Evolutionary conservation across 75 land plant species (phyloP), one percentile per base, ranked within the genome.

Genomic region (Cunninghamia lanceolata): DNA sequence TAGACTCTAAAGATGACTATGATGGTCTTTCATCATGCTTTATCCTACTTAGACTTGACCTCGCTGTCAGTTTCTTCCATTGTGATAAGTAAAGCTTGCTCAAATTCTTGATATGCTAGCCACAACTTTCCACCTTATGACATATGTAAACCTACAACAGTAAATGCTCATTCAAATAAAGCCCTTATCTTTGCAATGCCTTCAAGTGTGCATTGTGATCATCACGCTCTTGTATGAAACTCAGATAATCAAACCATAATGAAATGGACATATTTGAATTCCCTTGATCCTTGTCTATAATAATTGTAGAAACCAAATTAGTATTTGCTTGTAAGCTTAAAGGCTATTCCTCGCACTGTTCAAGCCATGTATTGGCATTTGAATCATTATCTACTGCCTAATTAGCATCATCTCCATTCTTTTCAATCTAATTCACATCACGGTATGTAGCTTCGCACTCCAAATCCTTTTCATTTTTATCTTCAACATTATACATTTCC

Each of bases 171-270:
- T 85, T 98, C 99, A 90, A 91, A 98, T 28, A 98, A 87, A 32
- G 86, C 73, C 84, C 99, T 92, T 85, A 92, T 94, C 85, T 95
- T 98, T 66, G 89, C 84, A 34, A 92, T 80, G 42, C 98, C 98
- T 79, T 39, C 83, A 15, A 86, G 73, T 84, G 94, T 86, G 87
- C 90, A 92, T 39, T 95, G 90, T 16, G 89, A 84, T 86, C 83
- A 90, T 98, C 98, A 88, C 91, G 85, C 70, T 95, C 94, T 88
- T 88, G 89, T 59, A 96, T 89, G 89, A 96, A 98, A 82, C 92
- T 90, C 59, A 98, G 45, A 82, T 98, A 98, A 70, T 98, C 97
- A 81, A 90, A 86, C 99, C 99, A 98, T 17, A 98, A 90, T 43
- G 95, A 84, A 32, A 93, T 91, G 83, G 96, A 96, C 98, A n/a